Evolutionary conservation across 1,139 yeast genomes (phyloP).

Genomic region (Sugiyamaella novakii): DNA sequence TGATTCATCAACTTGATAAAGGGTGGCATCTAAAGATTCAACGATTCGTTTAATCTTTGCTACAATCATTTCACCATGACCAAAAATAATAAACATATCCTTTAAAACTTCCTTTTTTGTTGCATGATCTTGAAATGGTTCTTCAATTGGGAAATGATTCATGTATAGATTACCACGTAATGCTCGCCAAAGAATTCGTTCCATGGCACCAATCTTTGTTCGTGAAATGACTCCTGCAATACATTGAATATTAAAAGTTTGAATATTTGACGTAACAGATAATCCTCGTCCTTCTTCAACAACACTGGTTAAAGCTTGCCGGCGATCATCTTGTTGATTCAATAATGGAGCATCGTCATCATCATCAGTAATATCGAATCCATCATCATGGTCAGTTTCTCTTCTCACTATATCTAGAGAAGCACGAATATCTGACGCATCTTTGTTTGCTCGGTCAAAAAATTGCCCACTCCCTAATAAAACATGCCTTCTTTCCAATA

Average conservation of each 20-base stretch:
- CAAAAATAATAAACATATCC: constrained; percentile 79
- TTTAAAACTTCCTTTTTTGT: constrained; percentile 56
- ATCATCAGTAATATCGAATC: constrained; percentile 16
- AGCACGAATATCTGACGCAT: constrained; percentile 27
- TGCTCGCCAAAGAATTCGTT: constrained; percentile 90
- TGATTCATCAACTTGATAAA: constrained; percentile 68
- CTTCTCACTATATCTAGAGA: constrained; percentile 29
- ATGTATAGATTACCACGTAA: constrained; percentile 86
- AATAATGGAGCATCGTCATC: constrained; percentile 35
- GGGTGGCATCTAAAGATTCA: constrained; percentile 79
- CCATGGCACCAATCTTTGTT: constrained; percentile 67
- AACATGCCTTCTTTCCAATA: constrained; percentile 67
- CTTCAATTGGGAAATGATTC: constrained; percentile 67
- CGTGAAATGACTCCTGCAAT: constrained; percentile 85
- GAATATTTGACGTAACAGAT: constrained; percentile 20
- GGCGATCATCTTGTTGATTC: constrained; percentile 6
- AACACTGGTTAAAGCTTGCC: neutral
- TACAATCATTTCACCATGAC: constrained; percentile 80
- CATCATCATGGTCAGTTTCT: constrained; percentile 16
- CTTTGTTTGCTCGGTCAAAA: constrained; percentile 47
- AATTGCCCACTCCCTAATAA: constrained; percentile 70
- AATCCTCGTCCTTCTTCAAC: constrained; percentile 22
- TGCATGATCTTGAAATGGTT: constrained; percentile 56
- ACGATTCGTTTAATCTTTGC: constrained; percentile 72
- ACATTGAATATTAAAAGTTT: constrained; percentile 50